Conservation (phyloP, 306 rosid genomes). For the Vigna nakashimae region DNA sequence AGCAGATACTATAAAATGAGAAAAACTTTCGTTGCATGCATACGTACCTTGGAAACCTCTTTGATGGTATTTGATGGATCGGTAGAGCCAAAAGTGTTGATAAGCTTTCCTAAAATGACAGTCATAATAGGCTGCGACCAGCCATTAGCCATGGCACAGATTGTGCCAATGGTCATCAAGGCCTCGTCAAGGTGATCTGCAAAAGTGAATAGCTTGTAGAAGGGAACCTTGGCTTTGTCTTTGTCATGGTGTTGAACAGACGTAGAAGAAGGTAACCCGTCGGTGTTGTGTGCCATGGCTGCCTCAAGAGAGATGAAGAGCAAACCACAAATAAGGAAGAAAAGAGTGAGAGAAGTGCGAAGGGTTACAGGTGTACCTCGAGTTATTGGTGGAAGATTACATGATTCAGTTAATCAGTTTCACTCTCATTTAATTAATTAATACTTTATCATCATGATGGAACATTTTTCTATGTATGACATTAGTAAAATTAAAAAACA, state of each 20-base stretch:
- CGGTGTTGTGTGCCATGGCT: neutral
- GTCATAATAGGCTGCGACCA: constrained; percentile 78
- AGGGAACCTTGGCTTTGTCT: constrained; percentile 45
- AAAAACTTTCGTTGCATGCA: neutral
- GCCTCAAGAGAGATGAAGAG: neutral
- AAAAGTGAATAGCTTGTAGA: constrained; percentile 71
- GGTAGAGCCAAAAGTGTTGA: constrained; percentile 66
- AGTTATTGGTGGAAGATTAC: neutral
- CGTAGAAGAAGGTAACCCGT: neutral
- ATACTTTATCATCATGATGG: too few relatives aligned
- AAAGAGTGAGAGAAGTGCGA: neutral
- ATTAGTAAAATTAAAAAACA: too few relatives aligned
- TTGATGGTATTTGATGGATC: constrained; percentile 41
- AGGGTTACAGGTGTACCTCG: neutral
- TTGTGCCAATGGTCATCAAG: constrained; percentile 65
- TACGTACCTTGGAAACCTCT: constrained; percentile 62
- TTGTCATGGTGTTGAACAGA: neutral
- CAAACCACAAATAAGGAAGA: neutral
- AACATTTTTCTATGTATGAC: too few relatives aligned
- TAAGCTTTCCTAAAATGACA: constrained; percentile 60
- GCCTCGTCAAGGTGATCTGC: constrained; percentile 63
- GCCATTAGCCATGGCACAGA: constrained; percentile 64
- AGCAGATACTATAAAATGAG: too few relatives aligned
- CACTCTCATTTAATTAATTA: too few relatives aligned
- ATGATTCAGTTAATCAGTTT: neutral